Conservation (phyloP, 495 filamentous ascomycete species). For the Tuber umbilicatum region DNA sequence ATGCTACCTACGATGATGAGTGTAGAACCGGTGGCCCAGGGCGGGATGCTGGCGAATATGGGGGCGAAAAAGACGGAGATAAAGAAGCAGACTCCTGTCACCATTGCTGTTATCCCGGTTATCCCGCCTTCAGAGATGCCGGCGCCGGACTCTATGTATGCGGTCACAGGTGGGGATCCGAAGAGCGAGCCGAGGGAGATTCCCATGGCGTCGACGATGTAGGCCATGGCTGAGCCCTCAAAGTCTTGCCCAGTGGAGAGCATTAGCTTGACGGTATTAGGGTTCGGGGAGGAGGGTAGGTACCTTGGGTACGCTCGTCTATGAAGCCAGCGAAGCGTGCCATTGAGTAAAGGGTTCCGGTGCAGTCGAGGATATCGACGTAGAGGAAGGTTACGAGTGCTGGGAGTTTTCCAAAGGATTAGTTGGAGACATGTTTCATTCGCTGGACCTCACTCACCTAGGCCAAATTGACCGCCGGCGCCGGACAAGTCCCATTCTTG, state of each 20-base stretch:
- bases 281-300: constrained; percentile 4
- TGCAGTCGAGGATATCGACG: constrained; percentile 68
- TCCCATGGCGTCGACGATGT: constrained; percentile 67
- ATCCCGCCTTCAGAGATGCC: constrained; percentile 78
- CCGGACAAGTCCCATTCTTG: constrained; percentile 62
- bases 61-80: constrained; percentile 79
- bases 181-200: constrained; percentile 72
- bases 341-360: constrained; percentile 70
- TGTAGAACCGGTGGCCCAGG: constrained; percentile 77
- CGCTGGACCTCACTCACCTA: constrained; percentile 44
- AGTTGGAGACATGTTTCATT: constrained; percentile 9
- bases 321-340: constrained; percentile 68
- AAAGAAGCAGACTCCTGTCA: constrained; percentile 73
- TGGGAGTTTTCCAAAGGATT: constrained; percentile 10
- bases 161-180: constrained; percentile 68
- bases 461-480: constrained; percentile 61
- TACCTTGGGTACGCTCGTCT: constrained; percentile 46
- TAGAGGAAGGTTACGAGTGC: constrained; percentile 80
- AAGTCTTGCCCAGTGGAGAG: constrained; percentile 54
- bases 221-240: constrained; percentile 68
- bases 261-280: background rate
- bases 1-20: constrained; percentile 73
- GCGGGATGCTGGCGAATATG: constrained; percentile 76
- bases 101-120: constrained; percentile 72
- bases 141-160: constrained; percentile 75